These are phyloP conservation scores for Didymella lethalis DNA, from an alignment of 2,329 filamentous ascomycete genomes.

Conservation along the genomic window DNA sequence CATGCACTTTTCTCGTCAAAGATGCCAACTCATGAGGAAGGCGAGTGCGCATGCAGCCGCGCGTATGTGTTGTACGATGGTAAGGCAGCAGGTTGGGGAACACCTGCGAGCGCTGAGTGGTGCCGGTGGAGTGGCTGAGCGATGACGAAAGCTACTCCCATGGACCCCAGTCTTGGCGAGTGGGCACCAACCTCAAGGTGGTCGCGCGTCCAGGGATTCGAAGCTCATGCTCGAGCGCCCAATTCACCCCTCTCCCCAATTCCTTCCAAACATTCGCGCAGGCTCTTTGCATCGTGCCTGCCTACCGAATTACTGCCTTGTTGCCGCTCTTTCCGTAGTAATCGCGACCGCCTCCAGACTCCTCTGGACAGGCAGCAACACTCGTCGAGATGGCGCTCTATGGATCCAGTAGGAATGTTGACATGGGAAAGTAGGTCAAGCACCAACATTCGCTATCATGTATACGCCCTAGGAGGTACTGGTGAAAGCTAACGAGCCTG, in stretches of 20 bases:
- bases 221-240: constrained; percentile 28
- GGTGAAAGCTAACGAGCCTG: constrained; percentile 6
- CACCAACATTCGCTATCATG: constrained; percentile 1
- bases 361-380: constrained; percentile 31
- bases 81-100: constrained; percentile 30
- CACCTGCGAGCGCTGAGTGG: constrained; percentile 3
- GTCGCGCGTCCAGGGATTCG: constrained; percentile 26
- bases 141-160: constrained; percentile 37
- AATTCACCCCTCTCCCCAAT: constrained; percentile 19
- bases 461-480: background rate
- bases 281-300: constrained; percentile 25
- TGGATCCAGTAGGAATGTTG: constrained; percentile 62
- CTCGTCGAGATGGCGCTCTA: constrained; percentile 48
- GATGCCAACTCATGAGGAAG: constrained; percentile 37
- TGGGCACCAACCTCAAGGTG: constrained; percentile 29
- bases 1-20: constrained; percentile 24
- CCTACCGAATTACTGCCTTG: constrained; percentile 9
- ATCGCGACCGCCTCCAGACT: constrained; percentile 22
- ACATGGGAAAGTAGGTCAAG: constrained; percentile 66
- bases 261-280: constrained; percentile 20
- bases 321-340: background rate
- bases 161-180: constrained; percentile 20
- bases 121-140: constrained; percentile 25
- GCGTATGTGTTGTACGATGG: constrained; percentile 44
- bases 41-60: constrained; percentile 46